Evolutionary conservation across 306 rosid genomes (phyloP).

Genomic region (Rosa persica): DNA sequence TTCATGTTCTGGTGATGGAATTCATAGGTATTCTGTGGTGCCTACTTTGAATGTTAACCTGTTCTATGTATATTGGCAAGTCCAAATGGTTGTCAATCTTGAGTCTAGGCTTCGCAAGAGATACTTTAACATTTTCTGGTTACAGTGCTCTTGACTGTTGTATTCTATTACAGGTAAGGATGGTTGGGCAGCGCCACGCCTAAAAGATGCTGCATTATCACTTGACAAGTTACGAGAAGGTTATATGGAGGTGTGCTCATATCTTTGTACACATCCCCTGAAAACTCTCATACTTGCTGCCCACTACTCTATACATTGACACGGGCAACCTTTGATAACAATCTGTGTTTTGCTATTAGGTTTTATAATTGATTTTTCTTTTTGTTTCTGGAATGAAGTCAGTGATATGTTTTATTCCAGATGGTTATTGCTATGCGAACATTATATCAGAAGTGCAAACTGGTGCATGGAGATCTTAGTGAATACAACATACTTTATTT

Average conservation of each 20-base stretch:
- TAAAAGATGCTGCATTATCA: constrained; percentile 84
- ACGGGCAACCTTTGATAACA: background rate
- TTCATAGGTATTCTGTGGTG: constrained; percentile 62
- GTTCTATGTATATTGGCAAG: background rate
- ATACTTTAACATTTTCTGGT: background rate
- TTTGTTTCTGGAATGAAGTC: background rate
- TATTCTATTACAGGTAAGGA: constrained; percentile 55
- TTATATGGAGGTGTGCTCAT: constrained; percentile 70
- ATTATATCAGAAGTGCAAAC: constrained; percentile 81
- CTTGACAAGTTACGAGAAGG: constrained; percentile 81
- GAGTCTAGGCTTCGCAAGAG: background rate
- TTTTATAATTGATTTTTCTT: background rate
- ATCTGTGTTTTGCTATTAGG: background rate
- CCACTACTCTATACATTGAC: background rate
- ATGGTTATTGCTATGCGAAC: constrained; percentile 81
- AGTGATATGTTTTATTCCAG: constrained; percentile 33
- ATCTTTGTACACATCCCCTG: constrained; percentile 4
- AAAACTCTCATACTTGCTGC: background rate
- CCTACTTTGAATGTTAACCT: constrained; percentile 11
- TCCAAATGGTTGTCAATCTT: background rate
- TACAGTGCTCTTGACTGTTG: constrained; percentile 23
- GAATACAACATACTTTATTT: constrained; percentile 84
- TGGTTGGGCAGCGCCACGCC: constrained; percentile 97
- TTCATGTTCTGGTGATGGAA: constrained; percentile 89
- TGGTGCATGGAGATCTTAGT: constrained; percentile 95